phyloP scores from a whole-genome alignment of 495 filamentous ascomycete genomes.

The Lasiosphaeris hirsuta region DNA sequence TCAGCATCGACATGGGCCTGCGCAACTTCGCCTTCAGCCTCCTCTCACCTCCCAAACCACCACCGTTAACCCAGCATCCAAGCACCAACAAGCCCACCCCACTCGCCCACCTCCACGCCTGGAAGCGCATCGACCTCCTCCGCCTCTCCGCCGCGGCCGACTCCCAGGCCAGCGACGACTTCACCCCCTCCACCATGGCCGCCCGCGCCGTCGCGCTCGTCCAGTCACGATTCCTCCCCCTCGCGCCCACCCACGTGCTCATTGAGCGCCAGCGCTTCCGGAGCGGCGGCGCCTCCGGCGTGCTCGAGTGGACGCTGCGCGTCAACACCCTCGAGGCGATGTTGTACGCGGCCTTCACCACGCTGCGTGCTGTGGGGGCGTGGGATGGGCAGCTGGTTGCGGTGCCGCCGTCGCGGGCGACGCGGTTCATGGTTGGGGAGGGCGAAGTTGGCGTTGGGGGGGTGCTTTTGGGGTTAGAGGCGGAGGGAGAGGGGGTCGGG shows the following conservation, averaged over 20 bases:
- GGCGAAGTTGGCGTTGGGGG: background rate
- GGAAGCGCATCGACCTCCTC: conserved; percentile 33
- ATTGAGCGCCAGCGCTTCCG: conserved; percentile 92
- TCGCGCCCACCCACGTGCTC: conserved; percentile 66
- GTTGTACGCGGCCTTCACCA: conserved; percentile 71
- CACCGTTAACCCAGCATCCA: background rate
- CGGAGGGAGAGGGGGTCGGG: conserved; percentile 7
- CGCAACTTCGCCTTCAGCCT: conserved; percentile 77
- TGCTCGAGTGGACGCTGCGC: conserved; percentile 86
- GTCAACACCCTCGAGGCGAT: conserved; percentile 91
- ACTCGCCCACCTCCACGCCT: conserved; percentile 30
- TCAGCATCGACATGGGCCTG: conserved; percentile 88
- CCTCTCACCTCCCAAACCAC: conserved; percentile 34
- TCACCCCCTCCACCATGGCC: conserved; percentile 57
- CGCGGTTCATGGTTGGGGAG: conserved; percentile 32
- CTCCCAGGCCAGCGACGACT: conserved; percentile 37
- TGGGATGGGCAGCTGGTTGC: conserved; percentile 37
- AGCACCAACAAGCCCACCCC: conserved; percentile 34
- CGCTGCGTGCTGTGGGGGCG: conserved; percentile 45
- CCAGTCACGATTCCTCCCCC: conserved; percentile 45
- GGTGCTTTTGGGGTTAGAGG: conserved; percentile 11
- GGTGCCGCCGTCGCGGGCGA: conserved; percentile 40
- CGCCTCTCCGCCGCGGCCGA: background rate
- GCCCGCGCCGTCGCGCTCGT: conserved; percentile 61
- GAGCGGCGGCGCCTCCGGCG: conserved; percentile 55